Percentiles rank a stretch among this genome's conserved stretches.
Conservation (phyloP, 495 filamentous ascomycete species). For the Aspergillus biplanus region DNA sequence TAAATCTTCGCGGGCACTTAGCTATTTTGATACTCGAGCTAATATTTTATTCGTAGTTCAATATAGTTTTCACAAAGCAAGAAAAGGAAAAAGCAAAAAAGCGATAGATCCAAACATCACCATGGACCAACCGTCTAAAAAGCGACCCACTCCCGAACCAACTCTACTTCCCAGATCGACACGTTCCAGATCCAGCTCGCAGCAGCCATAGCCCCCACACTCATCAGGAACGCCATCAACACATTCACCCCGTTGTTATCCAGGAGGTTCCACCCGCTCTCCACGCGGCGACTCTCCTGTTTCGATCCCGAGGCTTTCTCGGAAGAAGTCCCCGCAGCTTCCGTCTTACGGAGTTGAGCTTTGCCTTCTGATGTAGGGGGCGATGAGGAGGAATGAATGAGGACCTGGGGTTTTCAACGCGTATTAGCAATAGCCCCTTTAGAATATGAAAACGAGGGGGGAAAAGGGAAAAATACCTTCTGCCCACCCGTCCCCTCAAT, state of each 20-base stretch:
- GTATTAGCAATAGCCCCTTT: constrained; percentile 1
- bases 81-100: too few species aligned
- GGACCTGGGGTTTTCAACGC: constrained; percentile 35
- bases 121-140: too few species aligned
- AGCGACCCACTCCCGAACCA: background rate
- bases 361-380: background rate
- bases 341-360: background rate
- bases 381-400: constrained; percentile 36
- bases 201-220: constrained; percentile 73
- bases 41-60: too few species aligned
- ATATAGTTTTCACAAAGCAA: too few species aligned
- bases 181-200: constrained; percentile 47
- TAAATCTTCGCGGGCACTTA: too few species aligned
- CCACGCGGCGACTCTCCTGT: constrained; percentile 70
- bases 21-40: too few species aligned
- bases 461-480: constrained; percentile 61
- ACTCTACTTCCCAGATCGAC: constrained; percentile 26
- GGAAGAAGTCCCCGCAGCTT: constrained; percentile 11
- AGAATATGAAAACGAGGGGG: background rate
- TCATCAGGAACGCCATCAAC: constrained; percentile 83
- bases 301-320: constrained; percentile 31
- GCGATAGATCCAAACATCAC: too few species aligned
- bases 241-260: constrained; percentile 96
- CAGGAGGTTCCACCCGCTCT: constrained; percentile 74
- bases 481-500: constrained; percentile 85